Conservation (phyloP, 108 stramenopile species). For the Skeletonema potamos region DNA sequence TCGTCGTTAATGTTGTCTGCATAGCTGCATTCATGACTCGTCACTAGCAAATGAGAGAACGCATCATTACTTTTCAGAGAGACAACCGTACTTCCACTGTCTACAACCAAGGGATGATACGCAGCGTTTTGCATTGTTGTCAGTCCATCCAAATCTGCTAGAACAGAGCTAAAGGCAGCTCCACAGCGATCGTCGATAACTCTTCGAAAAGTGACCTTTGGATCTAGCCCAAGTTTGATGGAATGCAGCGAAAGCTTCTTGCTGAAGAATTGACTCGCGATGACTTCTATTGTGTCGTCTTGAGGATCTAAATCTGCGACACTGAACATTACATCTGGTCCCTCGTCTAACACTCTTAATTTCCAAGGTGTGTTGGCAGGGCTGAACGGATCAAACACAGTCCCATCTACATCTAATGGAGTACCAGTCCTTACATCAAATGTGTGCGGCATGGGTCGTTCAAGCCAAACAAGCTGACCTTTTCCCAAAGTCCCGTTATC, state of each 20-base stretch:
- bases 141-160: slow-evolving; percentile 76
- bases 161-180: slow-evolving; percentile 84
- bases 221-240: slow-evolving; percentile 60
- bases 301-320: slow-evolving; percentile 87
- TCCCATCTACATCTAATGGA: slow-evolving; percentile 78
- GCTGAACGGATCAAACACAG: slow-evolving; percentile 79
- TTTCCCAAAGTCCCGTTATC: slow-evolving; percentile 26
- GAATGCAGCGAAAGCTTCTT: slow-evolving; percentile 81
- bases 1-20: slow-evolving; percentile 32
- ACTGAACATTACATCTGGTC: slow-evolving; percentile 96
- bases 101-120: slow-evolving; percentile 46
- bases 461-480: slow-evolving; percentile 85
- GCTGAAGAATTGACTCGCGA: slow-evolving; percentile 91
- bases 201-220: slow-evolving; percentile 62
- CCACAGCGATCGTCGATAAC: slow-evolving; percentile 86
- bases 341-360: slow-evolving; percentile 77
- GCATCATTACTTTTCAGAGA: slow-evolving; percentile 54
- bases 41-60: slow-evolving; percentile 79
- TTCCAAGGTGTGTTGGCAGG: slow-evolving; percentile 82
- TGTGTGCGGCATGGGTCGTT: slow-evolving; percentile 73
- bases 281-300: slow-evolving; percentile 89
- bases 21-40: slow-evolving; percentile 78
- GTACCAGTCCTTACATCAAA: slow-evolving; percentile 67
- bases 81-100: slow-evolving; percentile 77
- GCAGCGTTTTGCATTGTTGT: slow-evolving; percentile 5